Evolutionary conservation across 2,329 filamentous ascomycete species (phyloP).

Genomic region (Penicillium expansum): DNA sequence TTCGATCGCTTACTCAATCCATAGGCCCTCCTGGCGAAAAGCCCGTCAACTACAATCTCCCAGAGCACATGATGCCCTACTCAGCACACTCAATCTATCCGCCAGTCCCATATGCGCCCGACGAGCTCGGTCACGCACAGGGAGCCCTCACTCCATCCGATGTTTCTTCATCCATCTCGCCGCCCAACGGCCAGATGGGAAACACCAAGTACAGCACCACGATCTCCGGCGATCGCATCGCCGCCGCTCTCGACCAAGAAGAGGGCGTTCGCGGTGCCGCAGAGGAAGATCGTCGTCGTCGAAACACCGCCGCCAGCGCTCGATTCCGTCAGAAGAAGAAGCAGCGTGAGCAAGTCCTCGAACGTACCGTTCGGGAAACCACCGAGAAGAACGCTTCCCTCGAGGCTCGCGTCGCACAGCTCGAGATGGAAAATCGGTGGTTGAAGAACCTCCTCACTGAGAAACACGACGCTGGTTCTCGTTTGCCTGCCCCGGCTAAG

Average conservation of each 20-base stretch:
- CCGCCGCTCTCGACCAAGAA: slow-evolving; percentile 59
- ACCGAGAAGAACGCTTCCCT: slow-evolving; percentile 72
- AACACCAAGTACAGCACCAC: slow-evolving; percentile 43
- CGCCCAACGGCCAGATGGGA: slow-evolving; percentile 40
- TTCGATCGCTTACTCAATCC: slow-evolving; percentile 25
- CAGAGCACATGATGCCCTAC: slow-evolving; percentile 41
- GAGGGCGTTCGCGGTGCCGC: slow-evolving; percentile 70
- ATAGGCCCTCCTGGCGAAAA: slow-evolving; percentile 32
- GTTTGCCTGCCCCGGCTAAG: slow-evolving; percentile 25
- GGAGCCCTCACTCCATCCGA: slow-evolving; percentile 42
- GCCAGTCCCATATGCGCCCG: slow-evolving; percentile 38
- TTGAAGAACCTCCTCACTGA: slow-evolving; percentile 76
- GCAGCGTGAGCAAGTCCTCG: slow-evolving; percentile 83
- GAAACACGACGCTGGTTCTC: slow-evolving; percentile 59
- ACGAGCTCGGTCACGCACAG: slow-evolving; percentile 36
- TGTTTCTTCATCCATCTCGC: slow-evolving; percentile 43
- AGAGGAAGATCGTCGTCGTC: slow-evolving; percentile 84
- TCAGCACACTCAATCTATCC: slow-evolving; percentile 40
- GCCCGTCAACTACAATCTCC: slow-evolving; percentile 38
- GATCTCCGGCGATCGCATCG: slow-evolving; percentile 38
- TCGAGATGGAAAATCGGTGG: slow-evolving; percentile 84
- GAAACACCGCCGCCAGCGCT: slow-evolving; percentile 84
- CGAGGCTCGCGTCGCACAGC: slow-evolving; percentile 69
- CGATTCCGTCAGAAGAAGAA: slow-evolving; percentile 96
- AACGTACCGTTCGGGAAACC: slow-evolving; percentile 78